Conservation (phyloP, 208 protist genomes). For the Trypanosoma melophagium region DNA sequence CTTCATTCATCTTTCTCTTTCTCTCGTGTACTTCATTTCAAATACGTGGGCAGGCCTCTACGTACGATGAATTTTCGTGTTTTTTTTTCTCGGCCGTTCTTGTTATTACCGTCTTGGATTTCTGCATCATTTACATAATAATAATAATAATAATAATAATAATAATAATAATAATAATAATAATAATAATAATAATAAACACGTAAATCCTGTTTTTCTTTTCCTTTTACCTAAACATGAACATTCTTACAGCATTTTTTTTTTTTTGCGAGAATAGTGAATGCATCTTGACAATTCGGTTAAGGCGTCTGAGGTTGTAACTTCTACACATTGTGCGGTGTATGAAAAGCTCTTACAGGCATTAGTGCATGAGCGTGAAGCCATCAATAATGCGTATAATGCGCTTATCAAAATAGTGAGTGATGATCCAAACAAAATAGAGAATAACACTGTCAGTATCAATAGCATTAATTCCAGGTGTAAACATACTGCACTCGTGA, state of each 20-base stretch:
- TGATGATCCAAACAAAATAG: background rate
- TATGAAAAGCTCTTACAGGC: conserved; percentile 9
- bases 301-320: background rate
- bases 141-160: too few relatives aligned
- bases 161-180: too few relatives aligned
- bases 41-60: background rate
- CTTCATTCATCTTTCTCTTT: too few relatives aligned
- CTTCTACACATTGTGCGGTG: background rate
- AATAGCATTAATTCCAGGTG: background rate
- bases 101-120: too few relatives aligned
- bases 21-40: too few relatives aligned
- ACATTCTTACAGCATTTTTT: background rate
- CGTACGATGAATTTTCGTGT: background rate
- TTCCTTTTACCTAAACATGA: background rate
- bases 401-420: conserved; percentile 1
- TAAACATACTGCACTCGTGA: background rate
- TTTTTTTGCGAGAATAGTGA: conserved; percentile 12
- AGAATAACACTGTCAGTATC: background rate
- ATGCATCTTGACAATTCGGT: background rate
- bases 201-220: conserved; percentile 8
- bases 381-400: conserved; percentile 15
- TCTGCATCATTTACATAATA: too few relatives aligned
- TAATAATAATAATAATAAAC: too few relatives aligned
- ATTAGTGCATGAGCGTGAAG: conserved; percentile 7
- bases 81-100: background rate